Evolutionary conservation across 257 asterid genomes (phyloP).

Genomic region (Parsonsia alboflavescens): DNA sequence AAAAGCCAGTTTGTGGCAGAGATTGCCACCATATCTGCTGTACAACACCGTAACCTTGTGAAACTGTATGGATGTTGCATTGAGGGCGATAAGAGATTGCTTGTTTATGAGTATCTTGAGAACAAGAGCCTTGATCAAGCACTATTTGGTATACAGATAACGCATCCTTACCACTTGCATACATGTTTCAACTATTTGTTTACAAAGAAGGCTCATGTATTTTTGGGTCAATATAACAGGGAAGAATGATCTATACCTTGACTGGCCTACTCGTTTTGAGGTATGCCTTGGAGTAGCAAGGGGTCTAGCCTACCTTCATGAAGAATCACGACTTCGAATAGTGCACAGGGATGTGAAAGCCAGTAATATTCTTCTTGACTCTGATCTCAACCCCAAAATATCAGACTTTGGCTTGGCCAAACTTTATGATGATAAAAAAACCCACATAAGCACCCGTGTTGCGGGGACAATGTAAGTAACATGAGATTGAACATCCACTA

Average conservation of each 20-base stretch:
- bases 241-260: conserved; percentile 35
- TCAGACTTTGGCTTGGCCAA: conserved; percentile 83
- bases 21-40: conserved; percentile 88
- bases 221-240: conserved; percentile 31
- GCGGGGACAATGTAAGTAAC: conserved; percentile 80
- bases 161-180: not conserved
- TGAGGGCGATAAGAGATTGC: conserved; percentile 61
- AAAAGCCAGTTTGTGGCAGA: conserved; percentile 83
- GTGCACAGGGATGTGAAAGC: conserved; percentile 83
- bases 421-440: conserved; percentile 41
- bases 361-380: conserved; percentile 71
- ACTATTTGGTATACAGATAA: conserved; percentile 43
- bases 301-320: conserved; percentile 73
- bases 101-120: conserved; percentile 80
- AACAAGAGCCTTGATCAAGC: conserved; percentile 73
- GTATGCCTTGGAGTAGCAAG: conserved; percentile 77
- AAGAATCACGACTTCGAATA: conserved; percentile 62
- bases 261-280: conserved; percentile 64
- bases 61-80: conserved; percentile 77
- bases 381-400: conserved; percentile 55
- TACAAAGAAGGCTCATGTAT: not conserved
- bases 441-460: conserved; percentile 79
- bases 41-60: conserved; percentile 89
- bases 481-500: not conserved
- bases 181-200: not conserved